phyloP scores from a whole-genome alignment of 139 green algal species.

The Protoeuglena noctilucae region DNA sequence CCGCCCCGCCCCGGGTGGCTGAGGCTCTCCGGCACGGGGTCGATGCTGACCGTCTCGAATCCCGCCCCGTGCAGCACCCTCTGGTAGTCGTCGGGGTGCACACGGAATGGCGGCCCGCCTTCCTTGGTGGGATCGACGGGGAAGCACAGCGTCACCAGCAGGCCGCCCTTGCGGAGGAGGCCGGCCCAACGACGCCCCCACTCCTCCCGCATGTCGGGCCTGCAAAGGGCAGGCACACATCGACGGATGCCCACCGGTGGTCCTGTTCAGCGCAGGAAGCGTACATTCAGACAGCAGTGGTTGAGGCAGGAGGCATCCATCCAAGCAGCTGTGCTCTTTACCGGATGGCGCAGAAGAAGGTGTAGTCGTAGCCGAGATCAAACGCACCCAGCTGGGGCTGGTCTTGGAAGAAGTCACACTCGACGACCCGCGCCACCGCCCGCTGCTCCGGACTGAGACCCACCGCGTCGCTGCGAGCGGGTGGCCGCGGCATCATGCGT shows the following conservation, averaged over 20 bases:
- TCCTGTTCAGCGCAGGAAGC: background rate
- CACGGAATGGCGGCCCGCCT: constrained; percentile 33
- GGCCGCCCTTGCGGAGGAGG: constrained; percentile 21
- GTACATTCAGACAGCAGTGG: background rate
- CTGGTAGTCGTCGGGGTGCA: constrained; percentile 29
- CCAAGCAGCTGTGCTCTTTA: background rate
- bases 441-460: background rate
- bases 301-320: background rate
- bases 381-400: background rate
- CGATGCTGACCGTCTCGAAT: constrained; percentile 17
- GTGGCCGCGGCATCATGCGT: background rate
- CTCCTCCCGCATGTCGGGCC: constrained; percentile 19
- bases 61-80: constrained; percentile 24
- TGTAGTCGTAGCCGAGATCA: constrained; percentile 50
- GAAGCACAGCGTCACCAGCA: constrained; percentile 40
- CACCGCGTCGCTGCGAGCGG: background rate
- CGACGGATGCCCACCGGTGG: background rate
- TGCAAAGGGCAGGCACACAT: background rate
- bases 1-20: constrained; percentile 20
- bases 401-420: constrained; percentile 29
- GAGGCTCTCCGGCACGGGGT: constrained; percentile 17
- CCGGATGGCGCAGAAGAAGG: constrained; percentile 8
- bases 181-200: constrained; percentile 33
- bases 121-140: constrained; percentile 19
- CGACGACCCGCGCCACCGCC: constrained; percentile 1